These are phyloP conservation scores for Penicillium frequentans DNA, from an alignment of 2,329 filamentous ascomycete genomes.

Conservation along the genomic window DNA sequence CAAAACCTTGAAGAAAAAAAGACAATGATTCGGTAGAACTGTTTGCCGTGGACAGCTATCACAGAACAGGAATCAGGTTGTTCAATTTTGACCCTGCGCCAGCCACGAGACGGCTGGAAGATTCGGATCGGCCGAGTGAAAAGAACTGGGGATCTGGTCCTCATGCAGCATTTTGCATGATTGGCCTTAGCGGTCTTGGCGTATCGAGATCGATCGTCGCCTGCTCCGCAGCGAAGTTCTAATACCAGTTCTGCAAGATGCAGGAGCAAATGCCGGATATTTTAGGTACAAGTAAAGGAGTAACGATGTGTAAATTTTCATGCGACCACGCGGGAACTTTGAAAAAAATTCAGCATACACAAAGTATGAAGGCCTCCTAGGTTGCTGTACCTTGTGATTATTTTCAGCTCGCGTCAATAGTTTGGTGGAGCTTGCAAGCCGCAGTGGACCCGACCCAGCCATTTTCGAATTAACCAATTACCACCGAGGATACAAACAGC, in stretches of 20 bases:
- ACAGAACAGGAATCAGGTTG: background rate
- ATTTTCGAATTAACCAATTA: constrained; percentile 23
- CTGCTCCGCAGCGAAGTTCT: background rate
- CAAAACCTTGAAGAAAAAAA: too few relatives aligned
- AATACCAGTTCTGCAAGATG: background rate
- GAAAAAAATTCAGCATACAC: too few relatives aligned
- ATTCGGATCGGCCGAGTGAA: background rate
- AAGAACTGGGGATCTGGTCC: background rate
- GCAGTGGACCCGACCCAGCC: constrained; percentile 9
- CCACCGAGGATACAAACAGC: constrained; percentile 2
- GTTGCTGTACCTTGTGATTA: background rate
- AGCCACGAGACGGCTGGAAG: background rate
- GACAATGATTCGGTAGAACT: too few relatives aligned
- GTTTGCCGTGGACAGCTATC: too few relatives aligned
- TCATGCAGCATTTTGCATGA: background rate
- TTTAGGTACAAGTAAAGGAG: too few relatives aligned
- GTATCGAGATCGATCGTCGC: background rate
- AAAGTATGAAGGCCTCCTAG: background rate
- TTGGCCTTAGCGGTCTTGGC: background rate
- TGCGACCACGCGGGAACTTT: too few relatives aligned
- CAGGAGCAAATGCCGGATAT: too few relatives aligned
- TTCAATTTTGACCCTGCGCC: background rate
- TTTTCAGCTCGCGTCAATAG: background rate
- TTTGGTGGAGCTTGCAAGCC: background rate
- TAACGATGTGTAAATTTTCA: too few relatives aligned